Evolutionary conservation across 139 green algal genomes (phyloP), one percentile per base, ranked within the genome.

Genomic region (Tetraselmis striata): DNA sequence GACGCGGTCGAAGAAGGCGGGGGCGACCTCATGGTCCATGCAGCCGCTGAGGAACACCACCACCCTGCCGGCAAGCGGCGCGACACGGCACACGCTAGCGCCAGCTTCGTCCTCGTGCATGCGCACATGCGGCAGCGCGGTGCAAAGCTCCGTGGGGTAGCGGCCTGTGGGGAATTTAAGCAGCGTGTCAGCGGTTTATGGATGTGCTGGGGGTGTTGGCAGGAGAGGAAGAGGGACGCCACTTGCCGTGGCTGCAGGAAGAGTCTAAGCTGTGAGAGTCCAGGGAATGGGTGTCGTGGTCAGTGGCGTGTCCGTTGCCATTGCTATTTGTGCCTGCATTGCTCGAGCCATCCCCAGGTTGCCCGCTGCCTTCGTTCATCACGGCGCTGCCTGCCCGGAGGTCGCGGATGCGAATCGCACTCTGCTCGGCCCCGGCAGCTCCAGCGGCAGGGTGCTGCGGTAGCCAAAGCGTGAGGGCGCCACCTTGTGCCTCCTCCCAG

Each of bases 11-110:
- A 78, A 27, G 11, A 81, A 27, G 26, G 81, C 83, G 23, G 89
- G 86, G 82, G 90, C 83, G 75, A 93, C 83, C 25, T 84, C 82
- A 79, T 93, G 89, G 45, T 93, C 89, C 32, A 93, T 82, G 2
- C 86, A 87, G 1, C 89, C 89, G 74, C 84, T 90, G 22, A 93
- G 80, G 28, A 90, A 88, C 45, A 93, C 59, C 75, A 91, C 84
- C 76, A 86, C 77, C 30, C 89, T 58, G 1, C 89, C 87, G 29
- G 82, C 84, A 27, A 91, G 2, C 0, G 89, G 89, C 29, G 81
- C 84, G 0, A 91, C 31, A 31, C 91, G 87, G 2, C 90, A 25
- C 1, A 86, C 89, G 29, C 86, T 87, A 29, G 85, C 83, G 5
- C 86, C 83, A 1, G 82, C 84, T 1, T 80, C 78, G 32, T 89